These are phyloP conservation scores for Pestalotiopsis sp. DNA, from an alignment of 2,329 filamentous ascomycete genomes.

Conservation along the genomic window DNA sequence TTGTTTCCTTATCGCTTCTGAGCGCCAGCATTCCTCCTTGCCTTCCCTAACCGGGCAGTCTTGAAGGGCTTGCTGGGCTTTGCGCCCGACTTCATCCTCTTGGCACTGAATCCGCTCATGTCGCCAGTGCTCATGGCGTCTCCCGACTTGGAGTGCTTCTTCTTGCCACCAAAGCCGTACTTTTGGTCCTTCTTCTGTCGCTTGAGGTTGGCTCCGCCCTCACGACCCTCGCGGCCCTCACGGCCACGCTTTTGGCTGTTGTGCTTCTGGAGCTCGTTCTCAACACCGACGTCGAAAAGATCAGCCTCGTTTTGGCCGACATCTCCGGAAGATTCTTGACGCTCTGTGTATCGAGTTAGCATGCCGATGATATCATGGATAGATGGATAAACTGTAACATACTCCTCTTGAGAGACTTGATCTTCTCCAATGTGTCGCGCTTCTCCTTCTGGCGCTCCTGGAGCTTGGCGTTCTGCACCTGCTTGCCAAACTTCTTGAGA, in stretches of 20 bases:
- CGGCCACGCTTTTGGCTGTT: slow-evolving; percentile 40
- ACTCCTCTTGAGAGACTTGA: slow-evolving; percentile 95
- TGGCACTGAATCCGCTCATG: slow-evolving; percentile 76
- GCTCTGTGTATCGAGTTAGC: slow-evolving; percentile 60
- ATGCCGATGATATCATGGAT: neutral
- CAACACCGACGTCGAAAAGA: slow-evolving; percentile 88
- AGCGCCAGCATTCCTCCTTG: slow-evolving; percentile 48
- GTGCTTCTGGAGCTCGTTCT: slow-evolving; percentile 62
- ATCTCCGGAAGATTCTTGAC: slow-evolving; percentile 69
- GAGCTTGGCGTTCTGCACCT: slow-evolving; percentile 93
- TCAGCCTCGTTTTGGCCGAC: slow-evolving; percentile 77
- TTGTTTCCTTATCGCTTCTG: slow-evolving; percentile 34
- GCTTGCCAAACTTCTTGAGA: slow-evolving; percentile 98
- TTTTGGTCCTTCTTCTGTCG: slow-evolving; percentile 93
- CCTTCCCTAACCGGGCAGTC: slow-evolving; percentile 52
- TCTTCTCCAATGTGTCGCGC: slow-evolving; percentile 92
- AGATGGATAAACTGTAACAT: slow-evolving; percentile 43
- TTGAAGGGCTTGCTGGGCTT: slow-evolving; percentile 40
- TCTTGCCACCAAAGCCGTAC: slow-evolving; percentile 96
- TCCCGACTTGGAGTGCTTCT: slow-evolving; percentile 86
- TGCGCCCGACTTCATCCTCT: slow-evolving; percentile 75
- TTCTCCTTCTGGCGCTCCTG: slow-evolving; percentile 94
- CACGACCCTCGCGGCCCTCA: slow-evolving; percentile 36
- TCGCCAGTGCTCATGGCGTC: slow-evolving; percentile 85
- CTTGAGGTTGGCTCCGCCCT: slow-evolving; percentile 62